Conservation (phyloP, 1,284 basidiomycete genomes). For the Apiotrichum gracile region DNA sequence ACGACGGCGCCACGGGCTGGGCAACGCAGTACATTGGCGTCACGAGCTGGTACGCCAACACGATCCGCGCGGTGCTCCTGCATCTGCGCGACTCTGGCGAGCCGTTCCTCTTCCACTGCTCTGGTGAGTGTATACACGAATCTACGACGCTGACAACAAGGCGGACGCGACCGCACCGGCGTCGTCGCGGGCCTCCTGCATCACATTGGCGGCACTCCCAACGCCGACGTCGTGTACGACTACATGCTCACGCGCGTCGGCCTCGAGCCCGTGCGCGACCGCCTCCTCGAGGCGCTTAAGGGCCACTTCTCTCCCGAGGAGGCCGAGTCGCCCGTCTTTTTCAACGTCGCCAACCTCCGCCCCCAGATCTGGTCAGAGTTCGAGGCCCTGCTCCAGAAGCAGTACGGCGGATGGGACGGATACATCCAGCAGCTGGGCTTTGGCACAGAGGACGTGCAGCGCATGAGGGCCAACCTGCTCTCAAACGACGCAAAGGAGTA, state of each 20-base stretch:
- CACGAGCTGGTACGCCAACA: neutral
- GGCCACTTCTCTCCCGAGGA: neutral
- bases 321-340: slow-evolving; percentile 1
- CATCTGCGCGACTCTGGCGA: slow-evolving; percentile 8
- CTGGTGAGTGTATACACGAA: slow-evolving; percentile 1
- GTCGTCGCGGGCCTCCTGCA: slow-evolving; percentile 11
- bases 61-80: slow-evolving; percentile 8
- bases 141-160: neutral
- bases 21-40: slow-evolving; percentile 3
- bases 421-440: slow-evolving; percentile 9
- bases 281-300: slow-evolving; percentile 1
- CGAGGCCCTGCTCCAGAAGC: neutral
- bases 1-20: slow-evolving; percentile 11
- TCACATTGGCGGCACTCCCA: slow-evolving; percentile 8
- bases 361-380: slow-evolving; percentile 3
- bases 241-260: slow-evolving; percentile 16
- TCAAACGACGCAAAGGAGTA: too few relatives aligned
- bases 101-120: slow-evolving; percentile 16
- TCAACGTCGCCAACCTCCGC: slow-evolving; percentile 6
- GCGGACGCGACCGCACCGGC: slow-evolving; percentile 16
- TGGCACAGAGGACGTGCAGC: slow-evolving; percentile 1
- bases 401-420: slow-evolving; percentile 13
- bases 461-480: slow-evolving; percentile 8
- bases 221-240: slow-evolving; percentile 4
- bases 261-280: slow-evolving; percentile 13